Base-by-base conservation (phyloP, 768 basidiomycete genomes). In the Coprinopsis cinerea region DNA sequence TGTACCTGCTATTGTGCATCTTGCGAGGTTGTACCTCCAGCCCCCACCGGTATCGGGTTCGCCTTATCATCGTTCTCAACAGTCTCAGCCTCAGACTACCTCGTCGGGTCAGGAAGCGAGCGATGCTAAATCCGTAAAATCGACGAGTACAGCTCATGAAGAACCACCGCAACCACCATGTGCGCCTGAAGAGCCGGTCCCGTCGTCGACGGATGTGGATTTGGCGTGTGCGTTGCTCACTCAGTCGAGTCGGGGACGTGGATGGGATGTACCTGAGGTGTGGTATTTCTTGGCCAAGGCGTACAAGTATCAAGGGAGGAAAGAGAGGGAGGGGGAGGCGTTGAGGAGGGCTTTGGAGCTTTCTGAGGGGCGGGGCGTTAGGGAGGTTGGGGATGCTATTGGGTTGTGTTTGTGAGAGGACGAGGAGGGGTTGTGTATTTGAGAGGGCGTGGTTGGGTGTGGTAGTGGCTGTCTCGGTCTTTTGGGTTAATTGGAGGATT, bases 271-370 rank as follows among this genome's bases (percentile, higher is more conserved):
- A 1, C 81, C 93, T 0, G 95, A 98, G 63, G 94, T 88, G 22
- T 99, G 95, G 95, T 95, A 87, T 64, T 88, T 83, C 63, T 75
- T 98, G 13, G 89, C 84, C 4, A 90, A 84, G 59, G 85, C 85
- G 20, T 87, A 87, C 59, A 82, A 84, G 42, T 61, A 83, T 56
- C 90, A 89, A 59, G 85, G 78, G 1, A 76, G 85, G 44, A 79
- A 77, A 53, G 83, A 82, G 44, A 72, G 79, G 44, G 88, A 89
- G 59, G 73, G 78, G 48, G 88, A 93, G 63, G 88, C 87, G 58
- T 67, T 94, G 51, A 71, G 68, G 39, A 79, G 71, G 56, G 92
- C 92, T 15, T 63, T 95, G 55, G 66, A 70, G 52, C 64, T 88
- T 48, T 74, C 80, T 18, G 83, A 87, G 58, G 68, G 72, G 23